Conservation (phyloP, 805 yeast genomes). For the Candida hispaniensis region DNA sequence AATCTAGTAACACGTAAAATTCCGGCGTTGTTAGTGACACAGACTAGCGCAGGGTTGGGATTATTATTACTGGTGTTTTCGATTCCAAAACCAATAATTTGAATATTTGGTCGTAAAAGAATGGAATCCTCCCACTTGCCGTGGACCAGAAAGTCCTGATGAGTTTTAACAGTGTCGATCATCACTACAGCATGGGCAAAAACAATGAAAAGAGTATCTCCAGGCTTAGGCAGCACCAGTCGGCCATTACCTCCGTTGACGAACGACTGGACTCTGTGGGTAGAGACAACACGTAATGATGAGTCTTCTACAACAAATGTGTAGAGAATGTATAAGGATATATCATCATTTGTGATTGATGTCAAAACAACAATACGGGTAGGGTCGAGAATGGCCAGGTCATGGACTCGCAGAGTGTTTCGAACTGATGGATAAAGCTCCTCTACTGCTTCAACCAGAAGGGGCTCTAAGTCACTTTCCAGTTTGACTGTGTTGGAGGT, state of each 20-base stretch:
- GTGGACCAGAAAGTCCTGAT: conserved; percentile 28
- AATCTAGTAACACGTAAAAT: conserved; percentile 48
- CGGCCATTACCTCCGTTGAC: conserved; percentile 34
- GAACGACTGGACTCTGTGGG: conserved; percentile 52
- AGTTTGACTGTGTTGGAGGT: conserved; percentile 35
- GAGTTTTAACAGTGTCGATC: conserved; percentile 42
- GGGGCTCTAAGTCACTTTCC: conserved; percentile 31
- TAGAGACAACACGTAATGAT: conserved; percentile 43
- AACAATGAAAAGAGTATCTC: conserved; percentile 49
- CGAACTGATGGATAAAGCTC: conserved; percentile 44
- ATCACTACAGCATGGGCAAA: conserved; percentile 52
- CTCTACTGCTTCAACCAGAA: conserved; percentile 34
- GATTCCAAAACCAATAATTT: conserved; percentile 49
- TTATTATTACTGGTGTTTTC: conserved; percentile 32
- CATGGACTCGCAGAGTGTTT: conserved; percentile 45
- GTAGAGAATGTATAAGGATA: conserved; percentile 38
- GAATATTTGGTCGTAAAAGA: conserved; percentile 41
- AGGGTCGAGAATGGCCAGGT: conserved; percentile 40
- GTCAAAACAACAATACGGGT: conserved; percentile 42
- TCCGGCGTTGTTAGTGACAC: conserved; percentile 48
- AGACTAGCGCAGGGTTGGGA: conserved; percentile 39
- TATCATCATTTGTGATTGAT: conserved; percentile 30
- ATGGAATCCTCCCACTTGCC: conserved; percentile 75
- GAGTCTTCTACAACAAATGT: conserved; percentile 43
- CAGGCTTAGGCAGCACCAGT: conserved; percentile 48